A percentile compares a stretch with the other conserved stretches of the same genome.
phyloP scores from a whole-genome alignment of 208 protist genomes.

The Leishmania gerbilli region DNA sequence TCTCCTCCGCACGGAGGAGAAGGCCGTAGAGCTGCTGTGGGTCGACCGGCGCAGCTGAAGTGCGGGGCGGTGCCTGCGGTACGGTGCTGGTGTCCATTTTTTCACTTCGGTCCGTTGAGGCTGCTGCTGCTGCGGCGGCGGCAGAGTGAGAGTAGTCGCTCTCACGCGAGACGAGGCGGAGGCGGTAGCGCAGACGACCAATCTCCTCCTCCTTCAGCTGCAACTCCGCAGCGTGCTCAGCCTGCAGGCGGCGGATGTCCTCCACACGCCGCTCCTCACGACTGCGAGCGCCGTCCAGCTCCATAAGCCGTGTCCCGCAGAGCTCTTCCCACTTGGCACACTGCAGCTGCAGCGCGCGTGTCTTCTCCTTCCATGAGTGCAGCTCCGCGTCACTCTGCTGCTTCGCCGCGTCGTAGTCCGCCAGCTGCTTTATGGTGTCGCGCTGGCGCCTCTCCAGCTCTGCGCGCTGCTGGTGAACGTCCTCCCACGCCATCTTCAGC shows the following conservation, averaged over 20 bases:
- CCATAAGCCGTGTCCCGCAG: conserved; percentile 64
- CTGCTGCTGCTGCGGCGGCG: not conserved
- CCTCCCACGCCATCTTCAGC: conserved; percentile 57
- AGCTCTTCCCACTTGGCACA: conserved; percentile 79
- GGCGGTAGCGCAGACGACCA: conserved; percentile 62
- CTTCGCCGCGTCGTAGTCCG: conserved; percentile 44
- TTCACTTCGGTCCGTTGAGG: not conserved
- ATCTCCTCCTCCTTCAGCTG: conserved; percentile 83
- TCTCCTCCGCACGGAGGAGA: conserved; percentile 51
- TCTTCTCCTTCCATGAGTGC: conserved; percentile 41
- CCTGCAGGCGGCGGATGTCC: conserved; percentile 69
- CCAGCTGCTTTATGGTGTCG: conserved; percentile 37
- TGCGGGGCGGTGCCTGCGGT: not conserved
- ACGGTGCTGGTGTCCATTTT: not conserved
- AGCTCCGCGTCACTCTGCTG: conserved; percentile 32
- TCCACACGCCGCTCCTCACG: conserved; percentile 71
- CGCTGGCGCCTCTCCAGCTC: conserved; percentile 61
- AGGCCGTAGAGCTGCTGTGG: conserved; percentile 44
- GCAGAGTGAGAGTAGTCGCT: not conserved
- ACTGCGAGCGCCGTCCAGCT: conserved; percentile 62
- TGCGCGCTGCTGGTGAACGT: conserved; percentile 65
- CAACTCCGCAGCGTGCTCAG: conserved; percentile 78
- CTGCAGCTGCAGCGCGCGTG: conserved; percentile 51
- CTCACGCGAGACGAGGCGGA: conserved; percentile 43
- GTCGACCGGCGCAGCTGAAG: conserved; percentile 1